These are phyloP conservation scores for Hyphodiscus sp. DNA, from an alignment of 2,329 filamentous ascomycete genomes.

Conservation along the genomic window DNA sequence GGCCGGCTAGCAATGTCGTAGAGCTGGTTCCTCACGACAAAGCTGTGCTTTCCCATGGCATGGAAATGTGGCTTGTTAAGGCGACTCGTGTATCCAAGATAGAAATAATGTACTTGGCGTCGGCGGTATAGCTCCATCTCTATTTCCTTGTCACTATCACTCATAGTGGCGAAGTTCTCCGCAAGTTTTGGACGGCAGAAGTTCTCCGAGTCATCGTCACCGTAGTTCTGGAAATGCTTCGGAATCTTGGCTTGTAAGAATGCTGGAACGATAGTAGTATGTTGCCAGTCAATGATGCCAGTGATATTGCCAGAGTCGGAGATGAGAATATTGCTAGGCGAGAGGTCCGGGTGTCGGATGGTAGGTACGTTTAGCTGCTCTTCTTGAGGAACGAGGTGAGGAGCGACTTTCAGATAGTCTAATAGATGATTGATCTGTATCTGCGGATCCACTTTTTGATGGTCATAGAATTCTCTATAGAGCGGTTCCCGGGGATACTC, in stretches of 20 bases:
- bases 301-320: conserved; percentile 22
- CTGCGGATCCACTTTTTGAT: conserved; percentile 14
- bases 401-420: conserved; percentile 16
- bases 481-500: conserved; percentile 16
- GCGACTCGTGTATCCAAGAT: conserved; percentile 13
- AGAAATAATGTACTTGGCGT: conserved; percentile 19
- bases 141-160: conserved; percentile 12
- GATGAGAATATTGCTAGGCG: conserved; percentile 30
- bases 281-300: conserved; percentile 30
- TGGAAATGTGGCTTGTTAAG: conserved; percentile 16
- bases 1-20: conserved; percentile 14
- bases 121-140: conserved; percentile 17
- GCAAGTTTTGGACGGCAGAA: conserved; percentile 14
- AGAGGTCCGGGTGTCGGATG: conserved; percentile 16
- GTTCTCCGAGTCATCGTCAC: conserved; percentile 23
- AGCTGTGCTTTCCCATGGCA: conserved; percentile 12
- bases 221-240: conserved; percentile 31
- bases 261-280: conserved; percentile 27
- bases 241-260: conserved; percentile 28
- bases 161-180: conserved; percentile 13
- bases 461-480: conserved; percentile 14
- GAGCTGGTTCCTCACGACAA: conserved; percentile 16
- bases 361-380: conserved; percentile 13
- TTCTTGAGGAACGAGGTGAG: conserved; percentile 13
- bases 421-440: conserved; percentile 12